Evolutionary conservation across 352 stramenopile species (phyloP).

Genomic region (Phytophthora cactorum): DNA sequence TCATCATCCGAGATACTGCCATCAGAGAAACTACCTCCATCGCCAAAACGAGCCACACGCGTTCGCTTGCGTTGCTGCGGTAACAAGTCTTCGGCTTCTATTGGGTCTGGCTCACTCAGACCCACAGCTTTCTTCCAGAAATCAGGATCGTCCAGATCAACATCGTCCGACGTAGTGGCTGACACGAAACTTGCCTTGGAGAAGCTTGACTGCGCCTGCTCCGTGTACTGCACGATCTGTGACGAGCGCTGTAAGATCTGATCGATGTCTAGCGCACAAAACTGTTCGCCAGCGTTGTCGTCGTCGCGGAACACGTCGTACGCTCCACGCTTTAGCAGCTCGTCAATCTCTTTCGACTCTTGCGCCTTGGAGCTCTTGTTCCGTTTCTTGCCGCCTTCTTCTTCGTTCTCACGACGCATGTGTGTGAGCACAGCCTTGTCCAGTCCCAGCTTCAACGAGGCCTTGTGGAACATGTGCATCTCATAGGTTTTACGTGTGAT

Average conservation of each 20-base stretch:
- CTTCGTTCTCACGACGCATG: slow-evolving; percentile 90
- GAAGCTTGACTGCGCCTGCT: slow-evolving; percentile 88
- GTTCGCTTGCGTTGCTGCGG: slow-evolving; percentile 87
- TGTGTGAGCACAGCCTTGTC: slow-evolving; percentile 93
- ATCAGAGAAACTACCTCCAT: slow-evolving; percentile 67
- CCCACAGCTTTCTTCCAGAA: slow-evolving; percentile 99
- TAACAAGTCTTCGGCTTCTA: slow-evolving; percentile 63
- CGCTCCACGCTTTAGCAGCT: slow-evolving; percentile 90
- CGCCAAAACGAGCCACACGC: slow-evolving; percentile 84
- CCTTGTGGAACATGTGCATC: slow-evolving; percentile 95
- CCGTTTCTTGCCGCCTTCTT: slow-evolving; percentile 76
- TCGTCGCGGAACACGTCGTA: slow-evolving; percentile 94
- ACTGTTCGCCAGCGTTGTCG: slow-evolving; percentile 93
- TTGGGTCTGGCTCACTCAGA: slow-evolving; percentile 71
- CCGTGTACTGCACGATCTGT: slow-evolving; percentile 86
- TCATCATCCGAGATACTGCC: slow-evolving; percentile 75
- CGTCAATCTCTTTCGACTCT: slow-evolving; percentile 92
- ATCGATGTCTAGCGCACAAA: slow-evolving; percentile 98
- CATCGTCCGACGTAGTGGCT: slow-evolving; percentile 89
- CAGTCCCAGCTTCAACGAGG: slow-evolving; percentile 92
- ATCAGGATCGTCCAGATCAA: slow-evolving; percentile 98
- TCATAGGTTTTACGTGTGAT: slow-evolving; percentile 95
- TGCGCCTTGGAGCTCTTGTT: slow-evolving; percentile 81
- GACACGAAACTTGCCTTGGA: slow-evolving; percentile 94
- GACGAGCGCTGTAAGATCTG: slow-evolving; percentile 94